phyloP scores from a whole-genome alignment of 2,329 filamentous ascomycete genomes.

The Aspergillus sp. region DNA sequence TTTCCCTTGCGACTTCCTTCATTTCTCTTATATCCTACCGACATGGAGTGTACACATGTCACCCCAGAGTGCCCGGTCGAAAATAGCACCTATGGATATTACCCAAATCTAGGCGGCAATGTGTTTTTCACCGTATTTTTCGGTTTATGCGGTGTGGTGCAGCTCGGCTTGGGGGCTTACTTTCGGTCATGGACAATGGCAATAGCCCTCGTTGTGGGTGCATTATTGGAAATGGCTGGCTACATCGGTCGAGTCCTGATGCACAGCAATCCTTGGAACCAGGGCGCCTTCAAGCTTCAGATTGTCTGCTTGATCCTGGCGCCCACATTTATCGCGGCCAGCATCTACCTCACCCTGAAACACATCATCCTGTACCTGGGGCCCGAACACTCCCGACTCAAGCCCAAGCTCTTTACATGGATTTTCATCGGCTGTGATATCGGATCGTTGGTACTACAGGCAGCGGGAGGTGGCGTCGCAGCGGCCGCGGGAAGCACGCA shows the following conservation, averaged over 20 bases:
- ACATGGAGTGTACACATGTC: conserved; percentile 27
- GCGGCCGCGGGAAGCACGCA: conserved; percentile 43
- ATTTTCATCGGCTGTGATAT: conserved; percentile 59
- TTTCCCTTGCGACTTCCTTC: conserved; percentile 1
- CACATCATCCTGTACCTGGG: conserved; percentile 56
- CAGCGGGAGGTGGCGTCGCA: conserved; percentile 54
- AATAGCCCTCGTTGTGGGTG: conserved; percentile 45
- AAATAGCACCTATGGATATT: conserved; percentile 50
- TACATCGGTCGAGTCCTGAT: conserved; percentile 54
- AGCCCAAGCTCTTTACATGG: conserved; percentile 50
- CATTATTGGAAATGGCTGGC: conserved; percentile 50
- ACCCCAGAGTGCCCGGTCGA: conserved; percentile 40
- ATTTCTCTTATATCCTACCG: background rate
- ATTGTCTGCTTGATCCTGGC: conserved; percentile 54
- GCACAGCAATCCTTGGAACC: conserved; percentile 48
- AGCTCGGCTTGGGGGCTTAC: conserved; percentile 46
- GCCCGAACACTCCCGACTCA: conserved; percentile 42
- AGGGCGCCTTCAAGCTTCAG: conserved; percentile 48
- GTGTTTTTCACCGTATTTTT: conserved; percentile 51
- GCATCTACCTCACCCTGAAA: conserved; percentile 54
- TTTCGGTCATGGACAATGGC: conserved; percentile 55
- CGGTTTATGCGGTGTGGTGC: conserved; percentile 43
- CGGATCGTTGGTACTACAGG: conserved; percentile 55
- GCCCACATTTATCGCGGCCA: conserved; percentile 52
- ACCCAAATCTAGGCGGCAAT: conserved; percentile 48